Evolutionary conservation across 176 grass and related monocot species (phyloP).

Genomic region (Hordeum marinum): DNA sequence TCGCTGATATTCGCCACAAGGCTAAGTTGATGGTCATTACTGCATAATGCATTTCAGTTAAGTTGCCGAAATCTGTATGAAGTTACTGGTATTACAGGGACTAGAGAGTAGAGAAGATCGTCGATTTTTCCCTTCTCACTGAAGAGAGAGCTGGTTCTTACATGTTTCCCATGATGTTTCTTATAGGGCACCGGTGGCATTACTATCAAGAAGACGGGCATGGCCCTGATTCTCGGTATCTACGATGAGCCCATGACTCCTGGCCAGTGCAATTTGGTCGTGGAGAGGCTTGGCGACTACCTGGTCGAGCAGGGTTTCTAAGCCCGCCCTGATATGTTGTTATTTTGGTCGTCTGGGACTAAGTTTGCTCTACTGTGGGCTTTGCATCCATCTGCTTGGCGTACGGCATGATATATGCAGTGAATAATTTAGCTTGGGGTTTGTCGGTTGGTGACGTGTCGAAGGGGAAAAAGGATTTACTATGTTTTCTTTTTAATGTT

Average conservation of each 20-base stretch:
- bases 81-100: neutral
- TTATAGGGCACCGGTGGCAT: slow-evolving; percentile 67
- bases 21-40: neutral
- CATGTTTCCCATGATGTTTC: neutral
- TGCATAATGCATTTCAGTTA: neutral
- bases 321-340: slow-evolving; percentile 20
- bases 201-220: slow-evolving; percentile 61
- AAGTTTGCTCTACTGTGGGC: slow-evolving; percentile 40
- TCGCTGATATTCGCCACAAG: neutral
- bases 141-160: neutral
- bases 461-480: slow-evolving; percentile 10
- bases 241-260: slow-evolving; percentile 93
- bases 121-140: neutral
- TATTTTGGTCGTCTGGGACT: slow-evolving; percentile 52
- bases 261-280: slow-evolving; percentile 84
- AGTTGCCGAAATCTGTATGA: neutral
- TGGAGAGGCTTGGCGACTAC: slow-evolving; percentile 95
- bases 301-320: slow-evolving; percentile 65
- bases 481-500: slow-evolving; percentile 5
- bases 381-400: slow-evolving; percentile 40
- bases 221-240: slow-evolving; percentile 68
- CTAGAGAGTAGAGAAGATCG: neutral
- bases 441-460: slow-evolving; percentile 41
- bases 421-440: slow-evolving; percentile 58
- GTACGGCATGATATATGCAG: slow-evolving; percentile 42